phyloP scores from a whole-genome alignment of 1,284 basidiomycete species.

The Pyrrhoderma noxium region DNA sequence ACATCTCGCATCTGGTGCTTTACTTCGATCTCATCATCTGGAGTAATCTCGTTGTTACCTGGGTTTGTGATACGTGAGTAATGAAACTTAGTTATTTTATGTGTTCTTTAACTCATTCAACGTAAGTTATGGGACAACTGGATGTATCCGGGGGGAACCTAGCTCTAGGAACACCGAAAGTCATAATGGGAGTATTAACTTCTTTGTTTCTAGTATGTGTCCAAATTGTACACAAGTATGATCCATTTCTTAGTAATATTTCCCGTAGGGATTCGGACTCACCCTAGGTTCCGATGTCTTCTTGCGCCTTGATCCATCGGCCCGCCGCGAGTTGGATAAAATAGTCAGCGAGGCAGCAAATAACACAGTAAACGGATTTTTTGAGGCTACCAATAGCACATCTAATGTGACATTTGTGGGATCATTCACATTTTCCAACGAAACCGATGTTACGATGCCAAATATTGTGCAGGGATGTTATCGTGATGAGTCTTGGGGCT shows the following conservation, averaged over 20 bases:
- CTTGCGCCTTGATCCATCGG: conserved; percentile 62
- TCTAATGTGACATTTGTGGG: conserved; percentile 47
- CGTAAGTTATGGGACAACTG: conserved; percentile 60
- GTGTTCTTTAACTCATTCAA: background rate
- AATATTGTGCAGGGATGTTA: conserved; percentile 42
- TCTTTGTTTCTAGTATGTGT: conserved; percentile 69
- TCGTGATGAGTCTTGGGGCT: conserved; percentile 31
- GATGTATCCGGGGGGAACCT: conserved; percentile 80
- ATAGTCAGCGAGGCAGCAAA: conserved; percentile 41
- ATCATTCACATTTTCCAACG: too few species aligned
- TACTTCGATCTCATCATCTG: conserved; percentile 76
- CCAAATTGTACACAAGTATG: background rate
- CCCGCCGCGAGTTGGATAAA: conserved; percentile 45
- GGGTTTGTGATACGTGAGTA: conserved; percentile 74
- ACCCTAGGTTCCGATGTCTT: conserved; percentile 85
- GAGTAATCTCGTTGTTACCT: conserved; percentile 76
- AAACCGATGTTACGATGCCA: conserved; percentile 28
- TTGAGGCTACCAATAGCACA: conserved; percentile 52
- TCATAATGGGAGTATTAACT: conserved; percentile 84
- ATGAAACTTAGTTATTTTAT: conserved; percentile 3
- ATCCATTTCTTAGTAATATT: background rate
- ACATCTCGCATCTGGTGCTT: conserved; percentile 75
- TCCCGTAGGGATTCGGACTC: conserved; percentile 67
- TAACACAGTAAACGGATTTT: conserved; percentile 52
- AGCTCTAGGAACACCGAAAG: conserved; percentile 25